Percentiles rank a stretch among this genome's conserved stretches.
Conservation (phyloP, 805 yeast species). For the Dipodascus geniculatus region DNA sequence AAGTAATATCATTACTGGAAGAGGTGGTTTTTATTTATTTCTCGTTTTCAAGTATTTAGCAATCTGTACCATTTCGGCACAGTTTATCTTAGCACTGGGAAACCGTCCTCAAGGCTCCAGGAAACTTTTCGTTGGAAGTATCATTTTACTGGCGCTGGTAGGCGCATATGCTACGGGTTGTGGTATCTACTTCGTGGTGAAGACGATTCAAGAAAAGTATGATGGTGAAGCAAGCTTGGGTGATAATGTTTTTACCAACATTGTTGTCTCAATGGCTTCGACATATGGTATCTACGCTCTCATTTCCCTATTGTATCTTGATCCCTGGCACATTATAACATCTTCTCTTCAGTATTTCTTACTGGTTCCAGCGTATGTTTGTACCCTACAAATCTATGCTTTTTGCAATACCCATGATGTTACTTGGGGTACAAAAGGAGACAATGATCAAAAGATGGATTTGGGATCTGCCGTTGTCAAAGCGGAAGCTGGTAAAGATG, state of each 20-base stretch:
- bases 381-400: slow-evolving; percentile 89
- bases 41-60: slow-evolving; percentile 78
- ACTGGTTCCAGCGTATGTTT: slow-evolving; percentile 82
- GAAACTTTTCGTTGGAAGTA: slow-evolving; percentile 58
- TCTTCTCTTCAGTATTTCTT: slow-evolving; percentile 66
- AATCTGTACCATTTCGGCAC: slow-evolving; percentile 68
- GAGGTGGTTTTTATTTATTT: slow-evolving; percentile 68
- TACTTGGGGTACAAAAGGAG: slow-evolving; percentile 99
- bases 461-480: slow-evolving; percentile 75
- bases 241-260: slow-evolving; percentile 40
- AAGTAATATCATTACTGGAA: slow-evolving; percentile 31
- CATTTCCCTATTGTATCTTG: slow-evolving; percentile 76
- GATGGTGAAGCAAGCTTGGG: slow-evolving; percentile 22
- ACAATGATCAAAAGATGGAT: slow-evolving; percentile 55
- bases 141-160: slow-evolving; percentile 63
- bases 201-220: slow-evolving; percentile 35
- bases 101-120: slow-evolving; percentile 96
- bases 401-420: slow-evolving; percentile 98
- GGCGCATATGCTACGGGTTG: slow-evolving; percentile 71
- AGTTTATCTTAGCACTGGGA: slow-evolving; percentile 89
- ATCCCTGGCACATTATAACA: slow-evolving; percentile 36
- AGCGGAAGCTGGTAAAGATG: slow-evolving; percentile 72
- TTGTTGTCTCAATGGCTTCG: slow-evolving; percentile 74
- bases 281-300: slow-evolving; percentile 83
- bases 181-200: slow-evolving; percentile 68